phyloP scores from a whole-genome alignment of 2,329 filamentous ascomycete species.

The Xylogone sp. region DNA sequence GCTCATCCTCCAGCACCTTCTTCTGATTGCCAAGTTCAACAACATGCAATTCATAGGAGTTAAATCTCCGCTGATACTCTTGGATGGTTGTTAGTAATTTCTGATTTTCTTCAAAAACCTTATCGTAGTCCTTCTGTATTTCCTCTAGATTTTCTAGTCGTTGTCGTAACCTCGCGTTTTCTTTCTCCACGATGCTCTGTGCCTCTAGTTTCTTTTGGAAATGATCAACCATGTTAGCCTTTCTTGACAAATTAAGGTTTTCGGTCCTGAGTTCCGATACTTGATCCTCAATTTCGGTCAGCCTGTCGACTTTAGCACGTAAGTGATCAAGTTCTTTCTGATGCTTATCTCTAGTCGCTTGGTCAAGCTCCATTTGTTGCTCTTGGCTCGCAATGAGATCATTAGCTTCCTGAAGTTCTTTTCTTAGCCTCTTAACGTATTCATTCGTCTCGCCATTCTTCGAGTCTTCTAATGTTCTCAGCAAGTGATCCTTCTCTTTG shows the following conservation, averaged over 20 bases:
- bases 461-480: constrained; percentile 25
- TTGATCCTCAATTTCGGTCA: constrained; percentile 53
- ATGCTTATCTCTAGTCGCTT: constrained; percentile 37
- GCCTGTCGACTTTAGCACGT: constrained; percentile 40
- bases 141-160: constrained; percentile 51
- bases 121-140: constrained; percentile 34
- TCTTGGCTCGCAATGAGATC: constrained; percentile 70
- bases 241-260: constrained; percentile 55
- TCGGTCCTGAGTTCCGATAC: constrained; percentile 56
- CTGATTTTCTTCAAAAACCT: constrained; percentile 22
- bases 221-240: constrained; percentile 59
- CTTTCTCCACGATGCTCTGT: constrained; percentile 50
- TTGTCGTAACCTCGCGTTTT: constrained; percentile 51
- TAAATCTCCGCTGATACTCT: constrained; percentile 33
- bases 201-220: constrained; percentile 60
- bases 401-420: constrained; percentile 62
- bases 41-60: constrained; percentile 28
- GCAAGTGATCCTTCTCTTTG: constrained; percentile 51
- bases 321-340: constrained; percentile 46
- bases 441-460: constrained; percentile 49
- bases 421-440: constrained; percentile 50
- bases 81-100: constrained; percentile 30
- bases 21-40: constrained; percentile 36
- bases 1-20: constrained; percentile 42
- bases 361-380: constrained; percentile 54